Evolutionary conservation across 1,139 yeast genomes (phyloP).

Genomic region (Taphrina flavorubra): DNA sequence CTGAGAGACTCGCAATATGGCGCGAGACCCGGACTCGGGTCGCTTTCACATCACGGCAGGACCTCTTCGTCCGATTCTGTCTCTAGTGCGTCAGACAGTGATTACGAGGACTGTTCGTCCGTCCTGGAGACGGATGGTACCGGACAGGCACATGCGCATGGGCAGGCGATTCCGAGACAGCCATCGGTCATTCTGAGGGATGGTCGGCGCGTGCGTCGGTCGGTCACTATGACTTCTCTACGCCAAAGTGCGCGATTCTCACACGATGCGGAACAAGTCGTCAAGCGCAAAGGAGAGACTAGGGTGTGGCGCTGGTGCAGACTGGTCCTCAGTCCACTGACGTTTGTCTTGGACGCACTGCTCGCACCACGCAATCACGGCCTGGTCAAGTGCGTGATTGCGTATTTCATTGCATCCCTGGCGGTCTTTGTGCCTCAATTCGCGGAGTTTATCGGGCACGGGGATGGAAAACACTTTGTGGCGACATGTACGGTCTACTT

Average conservation of each 20-base stretch:
- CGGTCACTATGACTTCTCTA: conserved; percentile 28
- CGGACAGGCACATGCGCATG: background rate
- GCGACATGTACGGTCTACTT: conserved; percentile 86
- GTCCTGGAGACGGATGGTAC: background rate
- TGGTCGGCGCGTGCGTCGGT: conserved; percentile 39
- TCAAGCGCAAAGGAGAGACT: background rate
- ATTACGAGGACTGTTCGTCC: conserved; percentile 14
- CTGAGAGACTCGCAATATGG: background rate
- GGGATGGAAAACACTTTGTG: conserved; percentile 79
- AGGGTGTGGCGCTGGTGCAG: background rate
- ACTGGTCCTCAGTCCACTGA: conserved; percentile 4
- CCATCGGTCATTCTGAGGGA: conserved; percentile 36
- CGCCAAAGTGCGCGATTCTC: conserved; percentile 6
- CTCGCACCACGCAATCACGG: conserved; percentile 31
- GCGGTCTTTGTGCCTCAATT: conserved; percentile 73
- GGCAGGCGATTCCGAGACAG: conserved; percentile 14
- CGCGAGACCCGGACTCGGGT: background rate
- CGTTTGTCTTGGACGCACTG: background rate
- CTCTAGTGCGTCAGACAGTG: conserved; percentile 10
- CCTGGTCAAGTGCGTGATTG: conserved; percentile 68
- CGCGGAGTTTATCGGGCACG: conserved; percentile 63
- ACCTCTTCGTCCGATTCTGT: background rate
- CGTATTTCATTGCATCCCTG: conserved; percentile 73
- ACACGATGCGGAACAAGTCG: background rate
- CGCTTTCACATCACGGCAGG: background rate